These are phyloP conservation scores for Suillus sp. DNA, from an alignment of 768 basidiomycete species.

Conservation along the genomic window DNA sequence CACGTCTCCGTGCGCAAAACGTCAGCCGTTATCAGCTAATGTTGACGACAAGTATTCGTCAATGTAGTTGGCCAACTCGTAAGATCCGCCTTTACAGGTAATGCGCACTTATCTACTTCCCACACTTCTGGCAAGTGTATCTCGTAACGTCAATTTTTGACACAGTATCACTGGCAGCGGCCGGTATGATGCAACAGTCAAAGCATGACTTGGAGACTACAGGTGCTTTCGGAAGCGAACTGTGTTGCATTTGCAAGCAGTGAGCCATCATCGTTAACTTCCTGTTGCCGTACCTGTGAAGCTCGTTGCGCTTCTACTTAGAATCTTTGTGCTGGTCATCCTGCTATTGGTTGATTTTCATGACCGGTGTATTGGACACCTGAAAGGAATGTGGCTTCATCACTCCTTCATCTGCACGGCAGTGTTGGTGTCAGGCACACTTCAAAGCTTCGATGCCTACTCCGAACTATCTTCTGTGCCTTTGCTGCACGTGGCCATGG, in stretches of 20 bases:
- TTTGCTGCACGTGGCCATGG: conserved; percentile 6
- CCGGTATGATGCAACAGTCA: neutral
- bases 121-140: neutral
- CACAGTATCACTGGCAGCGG: neutral
- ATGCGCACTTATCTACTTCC: neutral
- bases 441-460: conserved; percentile 4
- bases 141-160: neutral
- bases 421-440: neutral
- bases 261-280: neutral
- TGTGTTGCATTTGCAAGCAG: neutral
- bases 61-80: neutral
- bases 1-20: neutral
- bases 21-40: neutral
- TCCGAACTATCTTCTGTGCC: conserved; percentile 3
- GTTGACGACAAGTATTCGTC: neutral
- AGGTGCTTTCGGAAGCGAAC: conserved; percentile 2
- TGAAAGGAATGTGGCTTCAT: neutral
- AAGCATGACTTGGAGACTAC: neutral
- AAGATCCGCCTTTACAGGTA: conserved; percentile 5
- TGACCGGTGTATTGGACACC: conserved; percentile 2
- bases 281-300: neutral
- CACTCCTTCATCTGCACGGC: neutral
- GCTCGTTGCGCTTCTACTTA: neutral
- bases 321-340: neutral
- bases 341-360: conserved; percentile 6